Base-by-base conservation (phyloP, 176 grass and related monocot species). In the Poa pratensis region DNA sequence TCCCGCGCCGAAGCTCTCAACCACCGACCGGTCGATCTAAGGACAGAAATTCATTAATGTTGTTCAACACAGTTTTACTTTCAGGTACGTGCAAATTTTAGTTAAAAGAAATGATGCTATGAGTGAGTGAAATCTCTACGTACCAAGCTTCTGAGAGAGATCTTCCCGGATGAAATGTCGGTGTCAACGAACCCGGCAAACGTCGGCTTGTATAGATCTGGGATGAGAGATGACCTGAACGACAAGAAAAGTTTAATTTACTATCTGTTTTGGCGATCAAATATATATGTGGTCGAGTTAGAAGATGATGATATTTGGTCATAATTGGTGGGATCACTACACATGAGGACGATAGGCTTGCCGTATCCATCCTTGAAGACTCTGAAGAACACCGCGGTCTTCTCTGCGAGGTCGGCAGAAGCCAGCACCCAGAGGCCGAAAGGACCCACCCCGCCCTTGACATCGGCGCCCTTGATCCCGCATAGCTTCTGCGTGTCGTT, bases 301-400 rank as follows among this genome's bases (percentile, higher is more conserved):
- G 39, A 46, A 45, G 12, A 45, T 3, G 69, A 72, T 7, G 5
- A 5, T n/a, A 18, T 27, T 32, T 24, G 73, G 10, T 30, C 83
- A 13, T 64, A 92, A 91, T 84, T 93, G 4, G 94, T 92, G 12
- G 91, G 89, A 55, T 97, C 94, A 42, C 77, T 73, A 75, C 94
- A 97, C 94, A 97, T 92, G 85, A 97, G 94, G 68, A 97, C 81
- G 14, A 90, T 57, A n/a, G 82, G 86, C 79, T 94, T 94, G 64
- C 69, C 69, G 23, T 84, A 28, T 0, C 69, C 73, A 42, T 67
- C 68, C 49, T 87, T 90, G 81, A 94, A 94, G 0, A 94, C 71
- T 15, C 90, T 87, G 84, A 97, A 97, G 77, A 94, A 89, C 14
- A 92, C 76, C 1, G 89, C 75, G 6, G 92, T 97, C 69, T 82